These are phyloP conservation scores for Rhodotorula kratochvilovae DNA, from an alignment of 768 basidiomycete genomes.

Conservation along the genomic window DNA sequence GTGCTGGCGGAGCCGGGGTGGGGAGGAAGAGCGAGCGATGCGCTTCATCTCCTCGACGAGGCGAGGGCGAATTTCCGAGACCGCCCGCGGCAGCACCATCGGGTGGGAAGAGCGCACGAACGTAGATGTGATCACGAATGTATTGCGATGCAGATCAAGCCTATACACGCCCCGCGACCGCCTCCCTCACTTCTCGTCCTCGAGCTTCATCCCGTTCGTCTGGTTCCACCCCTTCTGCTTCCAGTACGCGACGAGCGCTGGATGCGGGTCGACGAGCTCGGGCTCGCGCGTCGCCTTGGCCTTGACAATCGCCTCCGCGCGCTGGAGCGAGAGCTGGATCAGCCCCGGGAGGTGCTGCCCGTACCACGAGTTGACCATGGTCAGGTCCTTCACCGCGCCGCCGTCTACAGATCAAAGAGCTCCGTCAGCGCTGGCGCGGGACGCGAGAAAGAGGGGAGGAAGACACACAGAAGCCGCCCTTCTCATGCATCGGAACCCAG, in stretches of 20 bases:
- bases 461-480: slow-evolving; percentile 3
- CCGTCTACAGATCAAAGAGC: too few species aligned
- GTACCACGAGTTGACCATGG: slow-evolving; percentile 12
- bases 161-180: too few species aligned
- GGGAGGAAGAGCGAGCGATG: too few species aligned
- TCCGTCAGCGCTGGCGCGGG: too few species aligned
- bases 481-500: neutral
- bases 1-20: too few species aligned
- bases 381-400: neutral
- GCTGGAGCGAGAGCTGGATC: neutral
- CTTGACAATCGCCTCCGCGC: neutral
- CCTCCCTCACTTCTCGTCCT: too few species aligned
- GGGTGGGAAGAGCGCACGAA: too few species aligned
- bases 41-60: too few species aligned
- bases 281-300: neutral
- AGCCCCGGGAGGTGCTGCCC: slow-evolving; percentile 8
- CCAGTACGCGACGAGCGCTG: neutral
- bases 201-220: neutral
- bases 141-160: too few species aligned
- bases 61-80: too few species aligned
- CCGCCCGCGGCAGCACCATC: too few species aligned
- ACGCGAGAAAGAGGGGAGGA: neutral
- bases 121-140: too few species aligned
- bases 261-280: neutral
- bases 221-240: neutral